A percentile compares a stretch with the other conserved stretches of the same genome.
These are phyloP conservation scores for Colletotrichum sp. DNA, from an alignment of 2,329 filamentous ascomycete species.

Conservation along the genomic window DNA sequence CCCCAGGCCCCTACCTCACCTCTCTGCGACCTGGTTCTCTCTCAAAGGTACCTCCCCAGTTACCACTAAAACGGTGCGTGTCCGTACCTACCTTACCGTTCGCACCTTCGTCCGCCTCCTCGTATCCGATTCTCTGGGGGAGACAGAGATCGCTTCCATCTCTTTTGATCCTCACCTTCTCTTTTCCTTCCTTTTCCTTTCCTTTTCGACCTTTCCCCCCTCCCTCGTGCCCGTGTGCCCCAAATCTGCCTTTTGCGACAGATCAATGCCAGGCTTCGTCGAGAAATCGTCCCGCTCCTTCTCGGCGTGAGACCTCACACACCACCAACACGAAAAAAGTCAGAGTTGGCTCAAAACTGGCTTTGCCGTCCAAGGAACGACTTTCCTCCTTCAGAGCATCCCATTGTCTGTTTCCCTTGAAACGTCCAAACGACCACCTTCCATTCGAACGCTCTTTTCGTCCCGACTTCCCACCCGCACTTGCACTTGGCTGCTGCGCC, in stretches of 20 bases:
- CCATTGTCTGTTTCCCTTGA: background rate
- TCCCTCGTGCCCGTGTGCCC: background rate
- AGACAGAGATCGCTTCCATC: slow-evolving; percentile 14
- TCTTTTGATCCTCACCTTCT: slow-evolving; percentile 12
- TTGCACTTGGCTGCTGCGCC: slow-evolving; percentile 9
- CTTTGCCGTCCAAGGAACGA: background rate
- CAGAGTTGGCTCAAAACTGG: background rate
- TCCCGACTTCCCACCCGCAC: background rate
- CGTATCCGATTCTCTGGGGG: slow-evolving; percentile 22
- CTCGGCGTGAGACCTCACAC: slow-evolving; percentile 2
- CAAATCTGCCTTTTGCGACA: slow-evolving; percentile 6
- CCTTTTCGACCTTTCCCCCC: background rate
- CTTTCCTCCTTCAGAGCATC: background rate
- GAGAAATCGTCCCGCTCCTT: background rate
- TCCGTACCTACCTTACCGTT: background rate
- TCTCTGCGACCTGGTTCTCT: slow-evolving; percentile 1
- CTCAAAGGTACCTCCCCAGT: background rate
- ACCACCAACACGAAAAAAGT: background rate
- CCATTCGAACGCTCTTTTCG: slow-evolving; percentile 8
- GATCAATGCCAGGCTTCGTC: slow-evolving; percentile 5
- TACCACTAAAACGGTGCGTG: background rate
- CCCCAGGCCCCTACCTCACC: background rate
- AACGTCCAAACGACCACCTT: background rate
- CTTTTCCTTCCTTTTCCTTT: background rate
- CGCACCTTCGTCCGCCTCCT: background rate